Percentiles rank a stretch among this genome's conserved stretches.
Conservation (phyloP, 768 basidiomycete genomes). For the Termitomyces eurrhizus region DNA sequence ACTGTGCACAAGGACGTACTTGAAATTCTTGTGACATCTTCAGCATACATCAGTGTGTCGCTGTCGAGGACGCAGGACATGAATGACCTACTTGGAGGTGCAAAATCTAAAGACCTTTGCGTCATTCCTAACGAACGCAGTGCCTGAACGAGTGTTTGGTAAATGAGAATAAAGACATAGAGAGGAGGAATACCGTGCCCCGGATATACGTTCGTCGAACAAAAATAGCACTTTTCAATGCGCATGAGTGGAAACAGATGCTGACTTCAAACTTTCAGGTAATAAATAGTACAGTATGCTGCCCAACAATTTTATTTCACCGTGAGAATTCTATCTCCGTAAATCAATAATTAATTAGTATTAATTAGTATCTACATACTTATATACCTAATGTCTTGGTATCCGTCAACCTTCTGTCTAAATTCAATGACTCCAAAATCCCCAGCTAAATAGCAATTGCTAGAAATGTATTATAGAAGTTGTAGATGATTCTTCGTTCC, state of each 20-base stretch:
- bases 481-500: too few species aligned
- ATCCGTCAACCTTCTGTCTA: too few species aligned
- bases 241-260: slow-evolving; percentile 51
- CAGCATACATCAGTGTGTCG: not conserved
- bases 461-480: too few species aligned
- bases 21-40: slow-evolving; percentile 98
- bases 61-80: not conserved
- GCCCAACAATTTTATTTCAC: slow-evolving; percentile 1
- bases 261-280: not conserved
- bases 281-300: not conserved
- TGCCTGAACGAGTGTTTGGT: slow-evolving; percentile 42
- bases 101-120: slow-evolving; percentile 98
- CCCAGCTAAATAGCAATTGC: too few species aligned
- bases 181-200: slow-evolving; percentile 68
- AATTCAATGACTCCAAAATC: too few species aligned
- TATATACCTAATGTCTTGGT: not conserved
- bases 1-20: slow-evolving; percentile 44
- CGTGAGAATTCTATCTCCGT: slow-evolving; percentile 8
- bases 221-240: slow-evolving; percentile 98
- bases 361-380: too few species aligned
- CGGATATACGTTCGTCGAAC: slow-evolving; percentile 94
- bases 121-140: slow-evolving; percentile 96
- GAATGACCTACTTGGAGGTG: slow-evolving; percentile 78
- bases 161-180: not conserved
- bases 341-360: not conserved